Percentiles rank a stretch among this genome's conserved stretches.
phyloP scores from a whole-genome alignment of 345 rosid genomes.

The Carallia pectinifolia region DNA sequence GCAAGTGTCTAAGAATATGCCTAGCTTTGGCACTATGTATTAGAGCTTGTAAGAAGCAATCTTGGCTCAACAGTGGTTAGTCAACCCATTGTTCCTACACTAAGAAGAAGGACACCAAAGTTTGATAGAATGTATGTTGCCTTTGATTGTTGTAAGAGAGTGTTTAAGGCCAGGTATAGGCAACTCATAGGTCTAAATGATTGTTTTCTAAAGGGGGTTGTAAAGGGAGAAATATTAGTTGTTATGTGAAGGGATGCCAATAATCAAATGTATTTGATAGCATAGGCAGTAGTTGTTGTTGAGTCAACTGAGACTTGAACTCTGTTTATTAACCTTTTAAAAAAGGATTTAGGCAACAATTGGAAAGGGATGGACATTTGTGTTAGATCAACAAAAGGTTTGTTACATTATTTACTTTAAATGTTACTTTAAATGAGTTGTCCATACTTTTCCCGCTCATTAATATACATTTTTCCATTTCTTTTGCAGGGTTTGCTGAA shows the following conservation, averaged over 20 bases:
- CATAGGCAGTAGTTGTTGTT: not conserved
- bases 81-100: too few species aligned
- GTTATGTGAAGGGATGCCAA: not conserved
- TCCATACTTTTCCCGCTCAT: accelerated
- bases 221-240: not conserved
- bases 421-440: too few species aligned
- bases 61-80: accelerated
- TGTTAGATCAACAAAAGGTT: not conserved
- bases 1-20: too few species aligned
- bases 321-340: not conserved
- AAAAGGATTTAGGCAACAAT: not conserved
- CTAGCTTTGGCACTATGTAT: too few species aligned
- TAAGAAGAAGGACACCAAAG: too few species aligned
- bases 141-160: not conserved
- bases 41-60: too few species aligned
- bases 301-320: not conserved
- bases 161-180: not conserved
- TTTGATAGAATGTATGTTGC: not conserved
- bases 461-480: not conserved
- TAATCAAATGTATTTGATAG: not conserved
- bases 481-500: not conserved
- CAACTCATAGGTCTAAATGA: not conserved
- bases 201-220: not conserved
- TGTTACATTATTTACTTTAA: not conserved
- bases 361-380: not conserved